Percentiles rank a stretch among this genome's conserved stretches.
Evolutionary conservation across 164 flowering plant species (phyloP).

Genomic region (Litsea cubeba): DNA sequence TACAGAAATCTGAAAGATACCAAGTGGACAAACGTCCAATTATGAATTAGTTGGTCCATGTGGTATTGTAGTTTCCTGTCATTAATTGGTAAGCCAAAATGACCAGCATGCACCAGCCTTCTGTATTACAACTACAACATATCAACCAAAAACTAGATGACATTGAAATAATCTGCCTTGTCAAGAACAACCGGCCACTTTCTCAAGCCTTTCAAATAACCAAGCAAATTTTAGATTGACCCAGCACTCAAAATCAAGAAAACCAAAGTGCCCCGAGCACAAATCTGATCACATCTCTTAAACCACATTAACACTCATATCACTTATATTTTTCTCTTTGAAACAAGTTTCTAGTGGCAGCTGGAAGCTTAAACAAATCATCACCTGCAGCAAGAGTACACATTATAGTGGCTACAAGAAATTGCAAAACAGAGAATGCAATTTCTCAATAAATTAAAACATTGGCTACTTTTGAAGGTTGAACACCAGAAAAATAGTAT

Average conservation of each 20-base stretch:
- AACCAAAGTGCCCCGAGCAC: background rate
- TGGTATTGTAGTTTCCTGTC: no score
- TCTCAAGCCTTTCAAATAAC: background rate
- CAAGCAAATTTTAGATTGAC: no score
- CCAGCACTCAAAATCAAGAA: background rate
- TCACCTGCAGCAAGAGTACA: conserved; percentile 51
- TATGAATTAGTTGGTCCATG: no score
- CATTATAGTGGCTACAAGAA: no score
- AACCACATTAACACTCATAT: background rate
- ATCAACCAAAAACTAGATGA: background rate
- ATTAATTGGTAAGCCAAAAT: no score
- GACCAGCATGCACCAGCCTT: no score
- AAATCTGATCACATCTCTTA: background rate
- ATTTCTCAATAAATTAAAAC: background rate
- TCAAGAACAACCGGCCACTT: background rate
- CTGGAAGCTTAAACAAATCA: conserved; percentile 87
- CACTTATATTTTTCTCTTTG: conserved; percentile 14
- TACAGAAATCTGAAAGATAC: no score
- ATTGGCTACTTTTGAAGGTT: no score
- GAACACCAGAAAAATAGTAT: no score
- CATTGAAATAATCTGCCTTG: background rate
- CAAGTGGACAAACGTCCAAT: no score
- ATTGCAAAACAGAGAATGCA: no score
- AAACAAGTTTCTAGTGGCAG: conserved; percentile 72
- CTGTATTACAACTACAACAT: background rate